These are phyloP conservation scores for Colletotrichum sp. DNA, from an alignment of 2,329 filamentous ascomycete species.

Conservation along the genomic window DNA sequence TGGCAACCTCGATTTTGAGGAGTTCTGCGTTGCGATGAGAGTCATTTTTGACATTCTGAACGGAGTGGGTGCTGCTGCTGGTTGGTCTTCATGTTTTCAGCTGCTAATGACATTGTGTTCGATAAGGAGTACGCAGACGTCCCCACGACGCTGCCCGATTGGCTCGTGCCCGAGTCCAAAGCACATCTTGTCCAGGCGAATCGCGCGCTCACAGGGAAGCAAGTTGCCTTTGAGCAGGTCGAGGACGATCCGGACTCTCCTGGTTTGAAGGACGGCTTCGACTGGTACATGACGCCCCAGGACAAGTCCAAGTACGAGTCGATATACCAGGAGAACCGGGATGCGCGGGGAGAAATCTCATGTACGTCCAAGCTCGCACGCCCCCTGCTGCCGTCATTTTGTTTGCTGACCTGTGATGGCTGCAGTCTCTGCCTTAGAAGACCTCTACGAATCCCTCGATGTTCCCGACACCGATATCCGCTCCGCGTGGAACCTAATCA, in stretches of 20 bases:
- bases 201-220: slow-evolving; percentile 78
- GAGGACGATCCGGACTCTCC: slow-evolving; percentile 83
- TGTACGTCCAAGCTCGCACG: slow-evolving; percentile 56
- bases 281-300: slow-evolving; percentile 97
- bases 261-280: slow-evolving; percentile 93
- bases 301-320: slow-evolving; percentile 96
- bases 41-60: slow-evolving; percentile 98
- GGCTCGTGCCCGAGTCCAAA: slow-evolving; percentile 96
- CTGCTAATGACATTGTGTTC: not conserved
- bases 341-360: slow-evolving; percentile 82
- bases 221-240: slow-evolving; percentile 83
- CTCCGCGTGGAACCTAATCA: slow-evolving; percentile 96
- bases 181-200: slow-evolving; percentile 86
- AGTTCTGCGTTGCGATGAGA: slow-evolving; percentile 99
- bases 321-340: slow-evolving; percentile 92
- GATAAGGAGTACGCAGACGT: slow-evolving; percentile 85
- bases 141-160: slow-evolving; percentile 86
- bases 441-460: slow-evolving; percentile 83
- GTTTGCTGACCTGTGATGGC: slow-evolving; percentile 1
- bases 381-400: not conserved
- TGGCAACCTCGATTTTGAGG: slow-evolving; percentile 97
- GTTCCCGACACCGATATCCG: slow-evolving; percentile 80
- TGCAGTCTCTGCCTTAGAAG: slow-evolving; percentile 76
- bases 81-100: not conserved
- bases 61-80: slow-evolving; percentile 66